phyloP scores from a whole-genome alignment of 2,329 filamentous ascomycete genomes.

The Fusarium virguliforme region DNA sequence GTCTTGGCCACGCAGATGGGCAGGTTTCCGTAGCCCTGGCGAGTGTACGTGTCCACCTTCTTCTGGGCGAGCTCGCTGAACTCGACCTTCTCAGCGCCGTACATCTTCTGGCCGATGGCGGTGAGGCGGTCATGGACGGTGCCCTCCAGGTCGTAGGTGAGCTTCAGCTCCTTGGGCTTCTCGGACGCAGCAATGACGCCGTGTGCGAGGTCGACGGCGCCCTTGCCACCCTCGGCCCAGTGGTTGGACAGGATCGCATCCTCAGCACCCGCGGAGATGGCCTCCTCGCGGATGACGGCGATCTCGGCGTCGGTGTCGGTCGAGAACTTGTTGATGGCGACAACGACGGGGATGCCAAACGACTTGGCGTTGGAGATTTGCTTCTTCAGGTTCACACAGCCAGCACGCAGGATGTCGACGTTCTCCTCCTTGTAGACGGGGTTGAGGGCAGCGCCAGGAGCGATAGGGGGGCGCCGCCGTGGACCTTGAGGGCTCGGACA shows the following conservation, averaged over 20 bases:
- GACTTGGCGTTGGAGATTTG: conserved; percentile 91
- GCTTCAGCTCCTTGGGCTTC: conserved; percentile 88
- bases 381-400: conserved; percentile 95
- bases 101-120: conserved; percentile 92
- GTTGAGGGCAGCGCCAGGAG: conserved; percentile 86
- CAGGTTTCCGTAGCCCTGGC: conserved; percentile 91
- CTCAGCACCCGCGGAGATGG: conserved; percentile 91
- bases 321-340: conserved; percentile 96
- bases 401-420: conserved; percentile 88
- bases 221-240: conserved; percentile 95
- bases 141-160: conserved; percentile 87
- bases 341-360: conserved; percentile 94
- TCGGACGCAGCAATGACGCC: conserved; percentile 87
- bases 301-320: conserved; percentile 96
- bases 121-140: conserved; percentile 92
- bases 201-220: conserved; percentile 89
- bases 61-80: conserved; percentile 95
- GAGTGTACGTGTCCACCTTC: conserved; percentile 95
- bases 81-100: conserved; percentile 90
- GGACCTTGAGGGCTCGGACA: conserved; percentile 95
- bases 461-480: conserved; percentile 95
- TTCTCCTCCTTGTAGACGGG: conserved; percentile 95
- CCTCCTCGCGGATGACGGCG: conserved; percentile 89
- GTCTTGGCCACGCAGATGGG: conserved; percentile 99
- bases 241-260: conserved; percentile 96